Evolutionary conservation across 2,329 filamentous ascomycete genomes (phyloP), one percentile per base, ranked within the genome.

Genomic region (Bipolaris bicolor): DNA sequence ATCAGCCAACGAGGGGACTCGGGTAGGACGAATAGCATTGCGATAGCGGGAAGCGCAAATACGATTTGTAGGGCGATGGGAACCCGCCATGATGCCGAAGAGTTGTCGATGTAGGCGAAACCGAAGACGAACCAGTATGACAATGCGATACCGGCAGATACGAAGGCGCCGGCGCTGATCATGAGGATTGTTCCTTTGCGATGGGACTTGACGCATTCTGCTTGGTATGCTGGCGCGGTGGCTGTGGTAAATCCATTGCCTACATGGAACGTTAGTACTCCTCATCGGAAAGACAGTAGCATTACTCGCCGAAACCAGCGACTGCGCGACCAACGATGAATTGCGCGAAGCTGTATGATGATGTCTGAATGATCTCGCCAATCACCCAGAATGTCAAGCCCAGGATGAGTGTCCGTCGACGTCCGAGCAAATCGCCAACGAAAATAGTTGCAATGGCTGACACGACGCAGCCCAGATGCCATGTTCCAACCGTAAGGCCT

Each of bases 1-100:
- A 86, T 80, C 6, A 87, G 76, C 82, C 84, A 86, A 50, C 85
- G 79, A 9, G 85, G 84, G 0, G 82, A 85, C 64, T 87, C 85
- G 10, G 84, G 84, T 1, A 86, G 75, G 13, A 77, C 76, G 52
- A 82, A 74, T 3, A 82, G 58, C 4, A 83, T 80, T 40, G 83
- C 79, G 48, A 86, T 74, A 24, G 86, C 83, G 34, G 85, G 75
- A 2, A 82, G 55, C 0, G 84, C 83, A 51, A 86, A 82, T 33
- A 84, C 65, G 61, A 85, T 84, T 69, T 87, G 84, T 68, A 86
- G 84, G 7, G 81, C 82, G 49, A 86, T 79, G 0, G 84, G 84
- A 58, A 85, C 83, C 46, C 84, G 77, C 83, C 83, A 86, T 47
- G 70, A 62, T 20, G 73, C 67, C 2, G 67, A 66, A 13, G 61